Percentiles rank a stretch among this genome's conserved stretches.
These are phyloP conservation scores for Rhododendron ferrugineum DNA, from an alignment of 148 eudicot species.

Conservation along the genomic window DNA sequence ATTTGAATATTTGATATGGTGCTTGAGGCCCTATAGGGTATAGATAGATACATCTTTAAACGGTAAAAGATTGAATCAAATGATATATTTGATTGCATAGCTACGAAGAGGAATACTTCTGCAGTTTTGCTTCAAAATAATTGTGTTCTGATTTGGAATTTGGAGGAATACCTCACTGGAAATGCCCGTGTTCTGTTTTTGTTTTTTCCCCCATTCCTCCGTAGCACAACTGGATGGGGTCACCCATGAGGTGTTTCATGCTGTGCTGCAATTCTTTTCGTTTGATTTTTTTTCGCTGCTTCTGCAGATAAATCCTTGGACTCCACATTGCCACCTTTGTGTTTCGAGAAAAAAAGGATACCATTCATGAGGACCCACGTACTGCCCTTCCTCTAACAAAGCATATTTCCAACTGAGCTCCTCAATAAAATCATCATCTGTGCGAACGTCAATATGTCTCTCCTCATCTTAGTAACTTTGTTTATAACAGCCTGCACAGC, in stretches of 20 bases:
- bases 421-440: conserved; percentile 60
- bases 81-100: neutral
- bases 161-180: neutral
- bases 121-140: neutral
- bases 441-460: conserved; percentile 57
- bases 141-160: neutral
- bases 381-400: conserved; percentile 60
- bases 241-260: neutral
- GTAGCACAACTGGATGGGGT: neutral
- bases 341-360: conserved; percentile 85
- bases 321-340: conserved; percentile 48
- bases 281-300: conserved; percentile 39
- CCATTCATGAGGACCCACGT: conserved; percentile 68
- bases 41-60: neutral
- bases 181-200: too few species aligned
- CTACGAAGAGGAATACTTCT: neutral
- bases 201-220: too few species aligned
- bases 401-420: conserved; percentile 88
- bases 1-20: neutral
- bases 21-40: neutral
- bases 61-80: neutral
- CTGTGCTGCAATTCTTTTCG: too few species aligned
- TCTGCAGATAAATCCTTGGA: conserved; percentile 39
- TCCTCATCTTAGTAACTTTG: conserved; percentile 70
- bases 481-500: conserved; percentile 72